Evolutionary conservation across 176 grass and related monocot genomes (phyloP).

Genomic region (Eragrostis curvula): DNA sequence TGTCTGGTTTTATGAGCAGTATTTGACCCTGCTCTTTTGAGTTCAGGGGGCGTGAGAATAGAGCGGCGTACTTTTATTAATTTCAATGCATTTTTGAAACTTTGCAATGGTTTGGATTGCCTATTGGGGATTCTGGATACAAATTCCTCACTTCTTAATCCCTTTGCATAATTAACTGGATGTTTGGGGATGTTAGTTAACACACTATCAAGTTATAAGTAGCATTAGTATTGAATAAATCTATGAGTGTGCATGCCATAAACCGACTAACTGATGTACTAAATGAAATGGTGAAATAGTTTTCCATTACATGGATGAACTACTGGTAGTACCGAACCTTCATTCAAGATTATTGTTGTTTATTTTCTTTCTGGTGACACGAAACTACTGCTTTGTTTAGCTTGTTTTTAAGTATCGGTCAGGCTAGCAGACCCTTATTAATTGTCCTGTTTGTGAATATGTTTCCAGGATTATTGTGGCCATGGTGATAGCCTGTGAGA

Average conservation of each 20-base stretch:
- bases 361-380: background rate
- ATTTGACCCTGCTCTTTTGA: background rate
- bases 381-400: background rate
- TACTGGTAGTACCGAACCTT: background rate
- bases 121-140: background rate
- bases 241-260: background rate
- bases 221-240: background rate
- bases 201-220: background rate
- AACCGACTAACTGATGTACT: background rate
- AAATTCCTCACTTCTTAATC: background rate
- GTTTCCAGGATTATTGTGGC: conserved; percentile 89
- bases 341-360: background rate
- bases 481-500: conserved; percentile 74
- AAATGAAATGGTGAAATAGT: background rate
- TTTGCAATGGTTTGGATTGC: background rate
- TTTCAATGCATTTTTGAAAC: background rate
- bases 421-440: background rate
- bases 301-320: conserved; percentile 6
- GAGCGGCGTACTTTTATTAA: background rate
- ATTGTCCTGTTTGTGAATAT: conserved; percentile 42
- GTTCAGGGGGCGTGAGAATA: background rate
- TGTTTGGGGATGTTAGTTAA: background rate
- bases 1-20: background rate
- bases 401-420: conserved; percentile 4
- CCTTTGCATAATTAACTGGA: background rate